Evolutionary conservation across 2,329 filamentous ascomycete genomes (phyloP).

Genomic region (Leptographium flavum): DNA sequence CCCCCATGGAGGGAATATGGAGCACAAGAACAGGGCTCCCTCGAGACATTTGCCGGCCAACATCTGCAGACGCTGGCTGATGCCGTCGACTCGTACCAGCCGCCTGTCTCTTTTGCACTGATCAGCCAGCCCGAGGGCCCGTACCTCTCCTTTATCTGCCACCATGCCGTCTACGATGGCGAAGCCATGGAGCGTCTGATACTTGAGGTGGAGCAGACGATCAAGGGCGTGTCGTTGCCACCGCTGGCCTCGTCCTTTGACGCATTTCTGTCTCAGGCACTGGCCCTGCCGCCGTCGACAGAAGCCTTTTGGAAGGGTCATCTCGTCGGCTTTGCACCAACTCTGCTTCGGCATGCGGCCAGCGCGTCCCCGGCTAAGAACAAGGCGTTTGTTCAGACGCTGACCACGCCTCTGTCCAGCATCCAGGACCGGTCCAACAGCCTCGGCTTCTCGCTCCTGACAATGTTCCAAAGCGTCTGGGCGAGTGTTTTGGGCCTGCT

Average conservation of each 20-base stretch:
- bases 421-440: constrained; percentile 35
- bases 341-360: constrained; percentile 4
- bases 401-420: constrained; percentile 24
- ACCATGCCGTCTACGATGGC: constrained; percentile 82
- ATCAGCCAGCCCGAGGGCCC: constrained; percentile 17
- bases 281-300: constrained; percentile 29
- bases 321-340: constrained; percentile 34
- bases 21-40: constrained; percentile 10
- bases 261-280: constrained; percentile 47
- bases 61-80: constrained; percentile 25
- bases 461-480: constrained; percentile 62
- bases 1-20: constrained; percentile 22
- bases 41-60: constrained; percentile 22
- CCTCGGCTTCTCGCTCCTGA: constrained; percentile 47
- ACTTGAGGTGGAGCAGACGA: constrained; percentile 51
- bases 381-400: constrained; percentile 13
- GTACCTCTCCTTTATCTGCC: constrained; percentile 39
- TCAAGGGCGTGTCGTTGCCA: constrained; percentile 31
- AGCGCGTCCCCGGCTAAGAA: neutral
- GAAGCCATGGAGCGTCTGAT: constrained; percentile 59
- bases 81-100: constrained; percentile 28
- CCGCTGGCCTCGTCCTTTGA: constrained; percentile 37
- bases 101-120: constrained; percentile 30
- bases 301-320: constrained; percentile 53
- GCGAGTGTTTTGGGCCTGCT: constrained; percentile 45